phyloP scores from a whole-genome alignment of 164 flowering plant species.

The Dillenia suffruticosa region DNA sequence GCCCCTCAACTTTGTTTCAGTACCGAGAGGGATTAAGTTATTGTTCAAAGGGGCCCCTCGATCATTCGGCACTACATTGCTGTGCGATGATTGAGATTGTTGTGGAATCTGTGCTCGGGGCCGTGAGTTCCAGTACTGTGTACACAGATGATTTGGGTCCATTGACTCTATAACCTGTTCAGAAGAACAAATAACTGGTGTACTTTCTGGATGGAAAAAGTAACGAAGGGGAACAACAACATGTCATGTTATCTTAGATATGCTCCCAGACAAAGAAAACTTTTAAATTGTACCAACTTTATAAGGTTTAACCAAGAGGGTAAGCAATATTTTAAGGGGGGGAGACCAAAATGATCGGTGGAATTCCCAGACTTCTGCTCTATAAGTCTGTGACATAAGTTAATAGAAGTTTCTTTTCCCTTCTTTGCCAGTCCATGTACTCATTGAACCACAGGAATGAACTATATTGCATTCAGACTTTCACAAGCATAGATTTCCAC shows the following conservation, averaged over 20 bases:
- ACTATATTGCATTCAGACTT: background rate
- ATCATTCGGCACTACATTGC: conserved; percentile 11
- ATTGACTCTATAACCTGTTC: conserved; percentile 52
- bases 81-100: conserved; percentile 14
- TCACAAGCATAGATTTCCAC: background rate
- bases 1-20: conserved; percentile 32
- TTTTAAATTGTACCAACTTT: no score
- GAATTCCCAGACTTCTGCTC: no score
- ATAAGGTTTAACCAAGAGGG: no score
- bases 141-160: conserved; percentile 56
- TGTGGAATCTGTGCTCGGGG: conserved; percentile 34
- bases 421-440: no score
- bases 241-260: no score
- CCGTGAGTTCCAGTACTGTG: conserved; percentile 72
- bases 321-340: no score
- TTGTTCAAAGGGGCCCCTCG: conserved; percentile 3
- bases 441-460: no score
- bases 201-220: background rate
- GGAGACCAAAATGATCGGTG: no score
- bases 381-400: no score
- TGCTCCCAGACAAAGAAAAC: no score
- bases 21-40: conserved; percentile 14
- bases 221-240: background rate
- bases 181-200: background rate
- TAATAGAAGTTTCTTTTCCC: no score